Evolutionary conservation across 2,329 filamentous ascomycete genomes (phyloP), one percentile per base, ranked within the genome.

Genomic region (Achaetomium macrosporum): DNA sequence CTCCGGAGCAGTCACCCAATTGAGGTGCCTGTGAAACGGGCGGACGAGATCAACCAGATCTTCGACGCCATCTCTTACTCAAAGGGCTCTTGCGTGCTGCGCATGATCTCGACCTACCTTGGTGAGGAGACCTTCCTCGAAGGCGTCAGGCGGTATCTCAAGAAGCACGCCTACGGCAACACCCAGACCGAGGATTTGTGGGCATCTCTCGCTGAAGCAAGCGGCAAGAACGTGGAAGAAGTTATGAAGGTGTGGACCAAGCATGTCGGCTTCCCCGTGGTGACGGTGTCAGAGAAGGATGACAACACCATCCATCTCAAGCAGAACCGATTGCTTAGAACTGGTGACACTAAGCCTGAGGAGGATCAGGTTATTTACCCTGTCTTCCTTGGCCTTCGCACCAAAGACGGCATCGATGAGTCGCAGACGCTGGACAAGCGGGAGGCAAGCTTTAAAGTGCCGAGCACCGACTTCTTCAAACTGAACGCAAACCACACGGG

Each of bases 201-300:
- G 92, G 83, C 86, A 53, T 87, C 91, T 31, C 78, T 97, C 40
- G 87, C 85, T 56, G 85, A 91, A 57, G 92, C 90, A 16, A 96
- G 90, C 65, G 91, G 91, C 56, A 95, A 96, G 73, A 86, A 91
- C 47, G 86, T 97, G 15, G 84, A 90, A 64, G 81, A 88, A 57
- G 87, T 96, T 52, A 96, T 96, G 85, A 86, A 90, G 50, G 89
- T 92, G 60, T 97, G 92, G 92, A 97, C 92, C 47, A 96, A 96
- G 78, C 87, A 96, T 64, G 87, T 97, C 52, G 92, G 92, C 48
- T 96, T 87, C 72, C 92, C 92, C 1, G 91, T 97, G 37, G 81
- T 97, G 42, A 87, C 86, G 8, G 90, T 97, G 29, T 88, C 87
- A 0, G 88, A 92, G 69, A 82, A 87, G 51, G 75, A 77, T 25